Conservation (phyloP, 805 yeast genomes). For the Barnettozyma wickerhamii region DNA sequence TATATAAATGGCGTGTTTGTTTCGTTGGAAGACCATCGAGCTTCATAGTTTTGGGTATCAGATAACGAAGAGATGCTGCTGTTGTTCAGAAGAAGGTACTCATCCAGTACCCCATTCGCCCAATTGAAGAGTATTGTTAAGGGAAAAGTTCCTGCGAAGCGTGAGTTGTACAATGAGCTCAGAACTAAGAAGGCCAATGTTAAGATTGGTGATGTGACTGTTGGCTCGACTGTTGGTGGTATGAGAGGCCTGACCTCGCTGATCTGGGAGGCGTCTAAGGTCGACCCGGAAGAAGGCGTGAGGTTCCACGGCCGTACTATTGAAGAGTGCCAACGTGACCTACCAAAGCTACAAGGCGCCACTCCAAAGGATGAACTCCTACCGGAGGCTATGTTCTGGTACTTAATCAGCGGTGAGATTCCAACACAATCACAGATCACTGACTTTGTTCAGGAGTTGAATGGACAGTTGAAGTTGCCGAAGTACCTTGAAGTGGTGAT, state of each 20-base stretch:
- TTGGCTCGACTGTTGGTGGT: constrained; percentile 55
- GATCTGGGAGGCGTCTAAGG: constrained; percentile 77
- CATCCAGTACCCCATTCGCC: constrained; percentile 15
- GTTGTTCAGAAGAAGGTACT: constrained; percentile 14
- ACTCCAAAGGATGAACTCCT: constrained; percentile 33
- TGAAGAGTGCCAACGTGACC: constrained; percentile 59
- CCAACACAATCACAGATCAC: constrained; percentile 59
- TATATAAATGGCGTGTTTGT: too few species aligned
- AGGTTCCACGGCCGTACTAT: constrained; percentile 76
- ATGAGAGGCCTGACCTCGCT: constrained; percentile 75
- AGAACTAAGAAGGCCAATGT: constrained; percentile 33
- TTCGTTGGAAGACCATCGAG: too few species aligned
- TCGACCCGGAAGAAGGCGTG: constrained; percentile 74
- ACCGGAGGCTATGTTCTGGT: constrained; percentile 79
- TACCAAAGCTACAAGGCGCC: constrained; percentile 43
- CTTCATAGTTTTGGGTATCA: too few species aligned
- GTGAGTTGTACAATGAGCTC: constrained; percentile 35
- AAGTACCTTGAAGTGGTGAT: constrained; percentile 55
- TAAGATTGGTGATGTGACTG: constrained; percentile 41
- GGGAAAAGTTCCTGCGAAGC: constrained; percentile 36
- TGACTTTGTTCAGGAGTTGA: constrained; percentile 55
- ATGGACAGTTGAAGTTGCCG: constrained; percentile 62
- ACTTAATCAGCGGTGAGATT: constrained; percentile 66
- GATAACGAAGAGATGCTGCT: too few species aligned
- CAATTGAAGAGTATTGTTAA: constrained; percentile 1